A percentile compares a stretch with the other conserved stretches of the same genome.
Evolutionary conservation across 75 land plant genomes (phyloP).

Genomic region (Pinus taeda): DNA sequence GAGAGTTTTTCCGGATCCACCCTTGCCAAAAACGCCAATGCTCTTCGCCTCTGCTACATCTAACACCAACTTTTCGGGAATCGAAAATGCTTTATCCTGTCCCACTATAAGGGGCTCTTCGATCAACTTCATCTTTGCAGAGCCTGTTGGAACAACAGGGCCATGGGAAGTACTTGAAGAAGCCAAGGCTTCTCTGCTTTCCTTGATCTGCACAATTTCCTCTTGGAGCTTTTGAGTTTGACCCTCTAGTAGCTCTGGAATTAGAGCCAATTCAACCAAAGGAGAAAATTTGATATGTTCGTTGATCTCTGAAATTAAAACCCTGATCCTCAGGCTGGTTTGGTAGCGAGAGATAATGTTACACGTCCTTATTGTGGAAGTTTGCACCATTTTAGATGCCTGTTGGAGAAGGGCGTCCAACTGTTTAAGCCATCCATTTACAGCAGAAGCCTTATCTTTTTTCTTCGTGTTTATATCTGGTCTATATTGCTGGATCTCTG

Average conservation of each 20-base stretch:
- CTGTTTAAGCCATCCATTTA: too few species aligned
- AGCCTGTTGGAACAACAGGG: neutral
- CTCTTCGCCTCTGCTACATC: neutral
- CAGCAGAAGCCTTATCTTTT: too few species aligned
- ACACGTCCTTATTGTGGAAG: neutral
- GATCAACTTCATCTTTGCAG: neutral
- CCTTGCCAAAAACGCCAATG: neutral
- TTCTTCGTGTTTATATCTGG: too few species aligned
- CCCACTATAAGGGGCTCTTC: conserved; percentile 3
- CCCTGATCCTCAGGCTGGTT: neutral
- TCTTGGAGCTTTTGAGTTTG: neutral
- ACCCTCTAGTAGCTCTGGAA: neutral
- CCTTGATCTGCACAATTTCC: neutral
- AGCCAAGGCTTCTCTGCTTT: neutral
- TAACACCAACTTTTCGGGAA: neutral
- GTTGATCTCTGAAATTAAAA: neutral
- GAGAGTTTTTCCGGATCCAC: neutral
- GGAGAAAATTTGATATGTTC: neutral
- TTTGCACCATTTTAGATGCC: neutral
- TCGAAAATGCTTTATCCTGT: neutral
- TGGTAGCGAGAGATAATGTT: neutral
- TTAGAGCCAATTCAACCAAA: neutral
- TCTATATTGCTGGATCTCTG: too few species aligned
- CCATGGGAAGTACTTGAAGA: neutral
- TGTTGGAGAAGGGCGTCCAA: neutral